These are phyloP conservation scores for Talaromyces amestolkiae DNA, from an alignment of 2,329 filamentous ascomycete species.

Conservation along the genomic window DNA sequence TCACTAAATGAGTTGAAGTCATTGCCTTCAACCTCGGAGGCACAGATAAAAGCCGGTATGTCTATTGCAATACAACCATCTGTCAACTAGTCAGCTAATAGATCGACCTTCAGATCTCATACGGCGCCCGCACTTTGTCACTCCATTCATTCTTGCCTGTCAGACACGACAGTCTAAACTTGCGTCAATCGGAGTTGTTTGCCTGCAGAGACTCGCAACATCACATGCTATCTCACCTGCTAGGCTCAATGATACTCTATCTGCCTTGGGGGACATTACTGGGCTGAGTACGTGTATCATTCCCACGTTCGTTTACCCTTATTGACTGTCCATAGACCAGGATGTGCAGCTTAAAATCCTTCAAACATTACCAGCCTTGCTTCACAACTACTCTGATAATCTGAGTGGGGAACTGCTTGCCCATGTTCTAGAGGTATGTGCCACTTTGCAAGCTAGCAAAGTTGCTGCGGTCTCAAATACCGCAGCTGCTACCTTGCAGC, in stretches of 20 bases:
- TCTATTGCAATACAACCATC: slow-evolving; percentile 13
- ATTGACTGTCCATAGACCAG: slow-evolving; percentile 52
- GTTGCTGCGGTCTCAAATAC: slow-evolving; percentile 93
- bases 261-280: slow-evolving; percentile 81
- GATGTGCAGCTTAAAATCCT: slow-evolving; percentile 96
- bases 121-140: slow-evolving; percentile 77
- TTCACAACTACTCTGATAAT: slow-evolving; percentile 85
- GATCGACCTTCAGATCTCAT: slow-evolving; percentile 64
- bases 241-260: slow-evolving; percentile 79
- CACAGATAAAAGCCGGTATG: slow-evolving; percentile 68
- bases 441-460: slow-evolving; percentile 85
- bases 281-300: slow-evolving; percentile 56
- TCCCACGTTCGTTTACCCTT: slow-evolving; percentile 31
- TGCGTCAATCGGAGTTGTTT: slow-evolving; percentile 80
- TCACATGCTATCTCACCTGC: slow-evolving; percentile 74
- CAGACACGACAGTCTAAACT: slow-evolving; percentile 87
- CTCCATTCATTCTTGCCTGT: slow-evolving; percentile 92
- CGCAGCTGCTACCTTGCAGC: slow-evolving; percentile 91
- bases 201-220: slow-evolving; percentile 83
- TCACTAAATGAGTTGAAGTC: slow-evolving; percentile 84
- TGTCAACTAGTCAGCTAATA: slow-evolving; percentile 16
- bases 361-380: slow-evolving; percentile 80
- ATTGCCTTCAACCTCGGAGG: slow-evolving; percentile 70
- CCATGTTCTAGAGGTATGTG: slow-evolving; percentile 83
- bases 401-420: slow-evolving; percentile 78